These are phyloP conservation scores for Elsinoe necatrix DNA, from an alignment of 2,329 filamentous ascomycete species.

Conservation along the genomic window DNA sequence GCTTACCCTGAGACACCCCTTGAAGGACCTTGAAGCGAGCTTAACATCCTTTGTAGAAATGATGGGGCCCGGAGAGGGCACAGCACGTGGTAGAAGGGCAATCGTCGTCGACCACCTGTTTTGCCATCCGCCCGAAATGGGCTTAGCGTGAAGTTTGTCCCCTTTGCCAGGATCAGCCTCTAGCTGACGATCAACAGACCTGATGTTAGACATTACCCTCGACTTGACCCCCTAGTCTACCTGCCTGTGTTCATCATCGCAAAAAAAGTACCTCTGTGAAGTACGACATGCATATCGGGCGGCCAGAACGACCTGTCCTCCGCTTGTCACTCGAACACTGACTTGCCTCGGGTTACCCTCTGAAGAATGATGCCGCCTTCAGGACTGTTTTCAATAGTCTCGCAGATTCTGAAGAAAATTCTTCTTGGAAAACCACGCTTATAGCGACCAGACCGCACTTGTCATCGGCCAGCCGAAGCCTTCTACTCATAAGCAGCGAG, in stretches of 20 bases:
- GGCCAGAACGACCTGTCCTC: background rate
- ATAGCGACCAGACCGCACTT: background rate
- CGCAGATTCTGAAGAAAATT: background rate
- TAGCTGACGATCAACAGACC: background rate
- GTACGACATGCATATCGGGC: background rate
- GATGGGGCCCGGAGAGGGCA: too few relatives aligned
- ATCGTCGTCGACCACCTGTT: too few relatives aligned
- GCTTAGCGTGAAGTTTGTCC: background rate
- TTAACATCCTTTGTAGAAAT: too few relatives aligned
- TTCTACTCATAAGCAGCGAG: slow-evolving; percentile 9
- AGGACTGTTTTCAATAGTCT: slow-evolving; percentile 1
- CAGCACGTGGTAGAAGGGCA: too few relatives aligned
- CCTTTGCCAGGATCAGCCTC: background rate
- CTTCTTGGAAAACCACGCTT: background rate
- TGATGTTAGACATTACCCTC: background rate
- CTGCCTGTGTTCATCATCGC: background rate
- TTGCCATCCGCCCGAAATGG: background rate
- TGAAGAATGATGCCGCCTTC: background rate
- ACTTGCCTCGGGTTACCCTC: background rate
- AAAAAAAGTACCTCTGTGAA: background rate
- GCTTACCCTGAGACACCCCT: background rate
- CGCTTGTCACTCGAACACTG: background rate
- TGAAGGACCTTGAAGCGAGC: background rate
- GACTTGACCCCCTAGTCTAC: background rate
- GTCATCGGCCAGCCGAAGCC: background rate